phyloP scores from a whole-genome alignment of 805 yeast species.

The Candida pseudoglaebosa region DNA sequence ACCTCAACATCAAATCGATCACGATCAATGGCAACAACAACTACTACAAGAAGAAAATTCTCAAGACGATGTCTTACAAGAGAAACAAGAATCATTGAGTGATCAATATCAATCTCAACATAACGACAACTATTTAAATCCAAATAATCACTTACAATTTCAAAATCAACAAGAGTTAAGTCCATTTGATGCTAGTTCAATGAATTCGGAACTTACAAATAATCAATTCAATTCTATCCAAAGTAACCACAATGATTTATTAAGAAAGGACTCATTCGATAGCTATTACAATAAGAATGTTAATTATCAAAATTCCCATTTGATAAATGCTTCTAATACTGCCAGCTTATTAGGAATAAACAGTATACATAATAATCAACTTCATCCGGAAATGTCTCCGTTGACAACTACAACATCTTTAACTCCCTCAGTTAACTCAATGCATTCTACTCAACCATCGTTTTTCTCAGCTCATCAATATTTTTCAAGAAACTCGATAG shows the following conservation, averaged over 20 bases:
- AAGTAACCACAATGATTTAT: conserved; percentile 4
- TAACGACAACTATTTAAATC: conserved; percentile 1
- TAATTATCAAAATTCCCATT: conserved; percentile 11
- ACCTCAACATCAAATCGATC: conserved; percentile 1
- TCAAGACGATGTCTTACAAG: neutral
- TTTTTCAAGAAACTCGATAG: conserved; percentile 34
- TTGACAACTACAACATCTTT: conserved; percentile 41
- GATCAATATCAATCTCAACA: neutral
- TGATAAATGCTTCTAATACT: conserved; percentile 41
- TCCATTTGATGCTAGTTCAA: conserved; percentile 11
- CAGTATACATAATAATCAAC: conserved; percentile 4
- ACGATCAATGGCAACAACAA: conserved; percentile 7
- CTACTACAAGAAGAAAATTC: conserved; percentile 5
- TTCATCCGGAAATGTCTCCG: conserved; percentile 32
- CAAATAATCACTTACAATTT: neutral
- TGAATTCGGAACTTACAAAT: conserved; percentile 7
- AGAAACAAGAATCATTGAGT: neutral
- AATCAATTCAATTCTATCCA: conserved; percentile 6
- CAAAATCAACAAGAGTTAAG: conserved; percentile 4
- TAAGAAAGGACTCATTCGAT: conserved; percentile 16
- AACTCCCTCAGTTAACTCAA: conserved; percentile 37
- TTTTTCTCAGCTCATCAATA: conserved; percentile 42
- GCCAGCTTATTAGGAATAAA: conserved; percentile 29
- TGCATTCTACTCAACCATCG: conserved; percentile 41
- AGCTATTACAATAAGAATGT: conserved; percentile 14